These are phyloP conservation scores for Sugiyamaella valdiviana DNA, from an alignment of 805 yeast genomes.

Conservation along the genomic window DNA sequence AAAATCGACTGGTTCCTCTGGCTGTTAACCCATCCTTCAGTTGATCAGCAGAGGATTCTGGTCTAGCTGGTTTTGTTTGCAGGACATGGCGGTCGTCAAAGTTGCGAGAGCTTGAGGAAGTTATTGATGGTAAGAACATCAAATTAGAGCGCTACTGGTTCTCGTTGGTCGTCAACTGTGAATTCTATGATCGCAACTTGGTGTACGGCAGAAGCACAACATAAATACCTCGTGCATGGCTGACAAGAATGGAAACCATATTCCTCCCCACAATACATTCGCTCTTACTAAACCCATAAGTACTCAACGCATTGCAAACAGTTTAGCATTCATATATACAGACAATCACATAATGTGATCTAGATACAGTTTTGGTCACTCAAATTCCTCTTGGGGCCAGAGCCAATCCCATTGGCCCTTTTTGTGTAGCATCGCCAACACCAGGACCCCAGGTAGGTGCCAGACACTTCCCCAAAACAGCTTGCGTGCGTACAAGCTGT, in stretches of 20 bases:
- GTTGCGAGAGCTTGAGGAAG: background rate
- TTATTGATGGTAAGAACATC: background rate
- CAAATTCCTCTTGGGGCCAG: conserved; percentile 24
- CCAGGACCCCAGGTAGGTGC: conserved; percentile 85
- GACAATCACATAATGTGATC: too few relatives aligned
- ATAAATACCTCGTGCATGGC: too few relatives aligned
- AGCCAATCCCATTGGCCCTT: conserved; percentile 90
- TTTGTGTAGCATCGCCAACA: conserved; percentile 90
- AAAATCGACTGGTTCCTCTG: conserved; percentile 5
- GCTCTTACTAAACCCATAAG: too few relatives aligned
- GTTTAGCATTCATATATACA: too few relatives aligned
- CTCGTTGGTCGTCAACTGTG: too few relatives aligned
- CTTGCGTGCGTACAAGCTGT: conserved; percentile 64
- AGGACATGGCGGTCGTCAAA: background rate
- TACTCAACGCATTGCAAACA: too few relatives aligned
- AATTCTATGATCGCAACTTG: too few relatives aligned
- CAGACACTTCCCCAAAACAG: conserved; percentile 92
- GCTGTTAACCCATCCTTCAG: conserved; percentile 4
- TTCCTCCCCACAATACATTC: too few relatives aligned
- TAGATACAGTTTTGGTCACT: too few relatives aligned
- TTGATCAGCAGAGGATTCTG: background rate
- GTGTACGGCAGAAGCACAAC: too few relatives aligned
- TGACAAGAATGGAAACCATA: too few relatives aligned
- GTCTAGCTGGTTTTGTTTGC: background rate
- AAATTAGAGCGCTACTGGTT: too few relatives aligned